phyloP scores from a whole-genome alignment of 2,329 filamentous ascomycete species.

The Botrytis fabae region DNA sequence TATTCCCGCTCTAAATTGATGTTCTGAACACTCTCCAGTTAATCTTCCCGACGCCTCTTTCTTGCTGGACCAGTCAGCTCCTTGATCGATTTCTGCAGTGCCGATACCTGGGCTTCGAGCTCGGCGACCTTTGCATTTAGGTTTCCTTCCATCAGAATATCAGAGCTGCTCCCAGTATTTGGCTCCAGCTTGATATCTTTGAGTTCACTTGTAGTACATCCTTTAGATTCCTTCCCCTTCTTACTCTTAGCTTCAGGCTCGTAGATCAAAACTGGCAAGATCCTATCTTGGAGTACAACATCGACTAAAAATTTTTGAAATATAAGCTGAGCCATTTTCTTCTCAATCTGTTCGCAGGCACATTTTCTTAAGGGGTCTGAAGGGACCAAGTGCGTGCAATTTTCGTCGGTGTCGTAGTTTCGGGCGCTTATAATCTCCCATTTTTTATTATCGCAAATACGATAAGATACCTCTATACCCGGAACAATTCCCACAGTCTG shows the following conservation, averaged over 20 bases:
- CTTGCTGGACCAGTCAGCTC: not conserved
- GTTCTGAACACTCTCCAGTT: not conserved
- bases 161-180: not conserved
- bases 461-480: not conserved
- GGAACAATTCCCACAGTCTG: not conserved
- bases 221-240: not conserved
- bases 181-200: not conserved
- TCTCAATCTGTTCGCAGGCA: not conserved
- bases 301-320: too few relatives aligned
- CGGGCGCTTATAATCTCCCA: not conserved
- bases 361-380: rapidly evolving
- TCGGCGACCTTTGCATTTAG: not conserved
- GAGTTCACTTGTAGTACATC: not conserved
- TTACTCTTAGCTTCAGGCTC: not conserved
- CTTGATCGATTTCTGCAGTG: not conserved
- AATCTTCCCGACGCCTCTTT: not conserved
- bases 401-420: rapidly evolving
- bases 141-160: not conserved
- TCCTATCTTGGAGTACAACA: not conserved
- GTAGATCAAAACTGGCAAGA: not conserved
- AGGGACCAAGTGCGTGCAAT: rapidly evolving
- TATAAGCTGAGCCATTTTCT: not conserved
- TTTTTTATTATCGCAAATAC: not conserved
- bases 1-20: not conserved
- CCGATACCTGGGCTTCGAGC: not conserved